Base-by-base conservation (phyloP, 805 yeast species). In the Jamesozyma lodderae region DNA sequence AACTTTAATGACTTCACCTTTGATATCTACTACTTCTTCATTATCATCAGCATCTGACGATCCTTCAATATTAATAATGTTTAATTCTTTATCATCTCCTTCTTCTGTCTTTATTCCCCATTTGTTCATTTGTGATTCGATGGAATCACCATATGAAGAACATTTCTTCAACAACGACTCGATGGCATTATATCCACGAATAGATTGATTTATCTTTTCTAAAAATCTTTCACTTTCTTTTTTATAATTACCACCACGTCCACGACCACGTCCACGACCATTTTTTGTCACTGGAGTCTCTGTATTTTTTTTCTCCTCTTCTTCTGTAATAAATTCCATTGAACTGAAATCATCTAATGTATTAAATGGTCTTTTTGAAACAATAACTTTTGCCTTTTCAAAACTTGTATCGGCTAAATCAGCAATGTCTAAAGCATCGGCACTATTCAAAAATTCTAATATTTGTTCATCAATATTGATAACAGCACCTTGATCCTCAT, bases 141-240 rank as follows among this genome's bases (percentile, higher is more conserved):
- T 86, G 6, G 68, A 58, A 13, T 70, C 66, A 40, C 96, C 95
- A 47, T 82, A 79, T 14, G 74, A 72, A 8, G 87, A 77, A 64
- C 99, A 92, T 47, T 77, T 74, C 42, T 77, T 77, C 44, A 92
- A 85, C 47, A 92, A 67, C n/a, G 94, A 81, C 50, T 90, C 97
- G 31, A 92, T 95, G 0, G 98, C 97, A 44, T 79, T 80, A 57
- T 92, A 92, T 4, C 97, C 97, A 51, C 77, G 75, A 45, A 92
- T 67, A 13, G 86, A 80, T 45, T 71, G 65, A 33, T 73, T 73
- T 4, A 88, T 73, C 28, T 74, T 79, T 46, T 81, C 90, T 17
- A 86, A 72, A 35, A 85, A 69, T 52, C 75, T 73, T 49, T 81
- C 81, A 9, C 96, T 95, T 33, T 75, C 73, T 4, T 80, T 68